Base-by-base conservation (phyloP, 75 land plant genomes). In the Sequoia sempervirens region DNA sequence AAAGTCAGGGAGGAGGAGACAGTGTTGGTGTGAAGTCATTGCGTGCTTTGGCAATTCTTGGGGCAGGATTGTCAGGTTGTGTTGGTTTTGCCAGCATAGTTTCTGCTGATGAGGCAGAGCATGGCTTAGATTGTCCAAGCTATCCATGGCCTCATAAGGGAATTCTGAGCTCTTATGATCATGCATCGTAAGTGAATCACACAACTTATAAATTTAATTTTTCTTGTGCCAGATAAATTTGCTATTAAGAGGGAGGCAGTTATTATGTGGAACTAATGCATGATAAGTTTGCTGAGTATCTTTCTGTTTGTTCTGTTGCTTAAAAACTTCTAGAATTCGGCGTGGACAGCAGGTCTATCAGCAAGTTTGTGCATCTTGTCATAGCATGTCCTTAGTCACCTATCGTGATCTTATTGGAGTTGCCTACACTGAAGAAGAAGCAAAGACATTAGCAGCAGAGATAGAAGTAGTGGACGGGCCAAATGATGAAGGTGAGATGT, bases 401-500 rank as follows among this genome's bases (percentile, higher is more conserved):
- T 97, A 94, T 76, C 99, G 98, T 73, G 98, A 97, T 76, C 86
- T 97, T 75, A 94, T 96, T 75, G 99, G 99, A 80, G 99, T 97
- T 37, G 98, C 98, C 54, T 97, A 96, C 81, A 97, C 98, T 2
- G 99, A 97, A 83, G 99, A 97, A 79, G 99, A 97, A 84, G 89
- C 90, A 78, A 97, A 97, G 82, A 92, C 93, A 41, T 90, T 97
- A 91, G 98, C 99, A 28, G 96, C 99, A 80, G 99, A 97, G 85
- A 96, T 93, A 83, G 99, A 97, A 85, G 99, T 97, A 2, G 88
- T 83, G 82, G 99, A 97, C 87, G 99, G 99, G 2, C 99, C 99
- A 40, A 94, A 97, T 82, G 99, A 97, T 85, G 98, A 97, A 87
- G 99, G 99, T 79, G 99, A 97, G 87, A 97, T 97, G 99, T 97